Evolutionary conservation across 495 filamentous ascomycete species (phyloP).

Genomic region (Annulohypoxylon stygium): DNA sequence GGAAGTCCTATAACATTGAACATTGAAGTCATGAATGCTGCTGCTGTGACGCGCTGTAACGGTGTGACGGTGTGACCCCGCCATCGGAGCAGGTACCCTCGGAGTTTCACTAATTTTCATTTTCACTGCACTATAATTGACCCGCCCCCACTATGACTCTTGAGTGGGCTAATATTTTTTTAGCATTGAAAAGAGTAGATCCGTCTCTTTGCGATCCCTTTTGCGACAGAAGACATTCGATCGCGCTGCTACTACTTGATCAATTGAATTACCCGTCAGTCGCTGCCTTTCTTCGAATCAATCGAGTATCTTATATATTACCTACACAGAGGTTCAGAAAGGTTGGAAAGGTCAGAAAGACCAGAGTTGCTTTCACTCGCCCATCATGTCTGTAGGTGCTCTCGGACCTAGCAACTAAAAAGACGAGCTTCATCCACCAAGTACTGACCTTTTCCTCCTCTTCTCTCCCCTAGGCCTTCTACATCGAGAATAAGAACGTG

Average conservation of each 20-base stretch:
- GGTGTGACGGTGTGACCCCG: conserved; percentile 21
- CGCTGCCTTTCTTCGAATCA: neutral
- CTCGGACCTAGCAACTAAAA: neutral
- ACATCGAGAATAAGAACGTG: conserved; percentile 89
- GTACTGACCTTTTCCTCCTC: conserved; percentile 23
- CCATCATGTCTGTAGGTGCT: conserved; percentile 51
- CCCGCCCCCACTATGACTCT: conserved; percentile 45
- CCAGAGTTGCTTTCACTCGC: conserved; percentile 5
- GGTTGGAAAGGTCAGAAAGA: neutral
- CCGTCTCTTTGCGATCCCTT: conserved; percentile 22
- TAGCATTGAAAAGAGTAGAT: conserved; percentile 27
- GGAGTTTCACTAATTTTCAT: conserved; percentile 25
- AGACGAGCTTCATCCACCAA: conserved; percentile 22
- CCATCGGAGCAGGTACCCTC: conserved; percentile 32
- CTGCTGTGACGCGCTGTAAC: neutral
- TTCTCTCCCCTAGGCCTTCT: conserved; percentile 68
- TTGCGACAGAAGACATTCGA: conserved; percentile 28
- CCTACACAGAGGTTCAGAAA: no score
- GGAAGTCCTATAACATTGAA: no score
- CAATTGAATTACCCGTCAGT: conserved; percentile 13
- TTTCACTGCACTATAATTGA: conserved; percentile 27
- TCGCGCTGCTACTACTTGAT: conserved; percentile 1
- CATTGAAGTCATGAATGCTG: no score
- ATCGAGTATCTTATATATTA: neutral
- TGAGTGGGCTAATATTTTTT: conserved; percentile 36